Percentiles rank a stretch among this genome's conserved stretches.
These are phyloP conservation scores for Puccinia novopanici DNA, from an alignment of 1,284 basidiomycete genomes.

Conservation along the genomic window DNA sequence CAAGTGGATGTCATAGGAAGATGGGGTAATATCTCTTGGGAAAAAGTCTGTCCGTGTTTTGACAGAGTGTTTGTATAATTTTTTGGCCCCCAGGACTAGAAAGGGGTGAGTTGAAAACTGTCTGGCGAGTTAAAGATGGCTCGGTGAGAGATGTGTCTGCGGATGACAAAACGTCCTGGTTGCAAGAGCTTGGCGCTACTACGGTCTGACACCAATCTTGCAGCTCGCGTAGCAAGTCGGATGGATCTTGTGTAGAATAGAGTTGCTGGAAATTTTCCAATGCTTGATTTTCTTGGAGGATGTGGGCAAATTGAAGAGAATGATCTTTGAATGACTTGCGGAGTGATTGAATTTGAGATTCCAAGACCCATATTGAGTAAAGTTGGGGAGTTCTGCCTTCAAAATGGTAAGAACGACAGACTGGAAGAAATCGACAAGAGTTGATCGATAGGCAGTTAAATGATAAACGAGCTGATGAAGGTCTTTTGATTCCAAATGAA, in stretches of 20 bases:
- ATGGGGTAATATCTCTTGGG: too few species aligned
- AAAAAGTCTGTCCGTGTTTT: background rate
- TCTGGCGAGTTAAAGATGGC: conserved; percentile 8
- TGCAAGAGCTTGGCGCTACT: background rate
- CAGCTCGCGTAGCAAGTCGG: background rate
- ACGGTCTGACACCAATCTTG: background rate
- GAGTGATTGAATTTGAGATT: conserved; percentile 24
- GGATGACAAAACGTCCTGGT: conserved; percentile 23
- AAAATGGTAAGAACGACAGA: conserved; percentile 24
- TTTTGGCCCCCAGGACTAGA: background rate
- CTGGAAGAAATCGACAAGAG: conserved; percentile 40
- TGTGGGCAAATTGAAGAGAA: conserved; percentile 21
- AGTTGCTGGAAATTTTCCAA: conserved; percentile 9
- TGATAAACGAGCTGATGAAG: conserved; percentile 27
- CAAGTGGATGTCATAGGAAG: background rate
- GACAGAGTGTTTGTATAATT: background rate
- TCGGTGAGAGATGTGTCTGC: conserved; percentile 39
- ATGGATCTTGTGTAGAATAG: background rate
- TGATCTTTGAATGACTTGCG: conserved; percentile 4
- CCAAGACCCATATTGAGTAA: conserved; percentile 32
- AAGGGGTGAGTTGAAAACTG: background rate
- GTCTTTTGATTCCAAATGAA: background rate
- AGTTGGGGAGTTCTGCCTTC: conserved; percentile 9
- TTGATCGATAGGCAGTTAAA: conserved; percentile 18
- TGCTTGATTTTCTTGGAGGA: conserved; percentile 12